phyloP scores from a whole-genome alignment of 257 asterid species.

The Solanum sejunctum region DNA sequence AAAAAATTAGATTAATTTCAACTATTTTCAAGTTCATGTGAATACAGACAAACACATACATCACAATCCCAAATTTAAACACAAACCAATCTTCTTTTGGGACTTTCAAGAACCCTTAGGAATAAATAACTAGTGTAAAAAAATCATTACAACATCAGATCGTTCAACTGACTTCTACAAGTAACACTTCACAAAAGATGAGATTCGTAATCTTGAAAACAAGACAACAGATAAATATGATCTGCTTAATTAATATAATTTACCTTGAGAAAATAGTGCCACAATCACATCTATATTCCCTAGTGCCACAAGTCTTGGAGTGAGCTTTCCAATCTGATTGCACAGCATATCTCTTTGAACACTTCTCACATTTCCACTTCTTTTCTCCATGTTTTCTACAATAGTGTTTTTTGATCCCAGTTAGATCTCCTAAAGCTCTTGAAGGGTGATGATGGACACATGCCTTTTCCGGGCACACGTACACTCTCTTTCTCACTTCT shows the following conservation, averaged over 20 bases:
- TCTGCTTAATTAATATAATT: not conserved
- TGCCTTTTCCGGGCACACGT: conserved; percentile 78
- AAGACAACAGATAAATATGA: not conserved
- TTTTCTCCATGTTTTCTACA: conserved; percentile 90
- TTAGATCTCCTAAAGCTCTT: conserved; percentile 84
- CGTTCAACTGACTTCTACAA: not conserved
- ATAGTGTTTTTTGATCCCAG: conserved; percentile 89
- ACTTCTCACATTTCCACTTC: conserved; percentile 93
- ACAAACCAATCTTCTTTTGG: not conserved
- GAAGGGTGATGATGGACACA: conserved; percentile 79
- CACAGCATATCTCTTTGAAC: conserved; percentile 78
- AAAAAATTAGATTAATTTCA: not conserved
- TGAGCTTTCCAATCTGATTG: conserved; percentile 96
- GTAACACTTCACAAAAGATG: not conserved
- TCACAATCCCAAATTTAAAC: not conserved
- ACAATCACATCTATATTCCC: conserved; percentile 87
- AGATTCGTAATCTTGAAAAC: not conserved
- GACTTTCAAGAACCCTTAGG: not conserved
- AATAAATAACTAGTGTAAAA: not conserved
- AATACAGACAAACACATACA: conserved; percentile 7
- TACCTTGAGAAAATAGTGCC: conserved; percentile 87
- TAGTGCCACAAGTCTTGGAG: conserved; percentile 83
- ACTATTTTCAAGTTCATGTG: not conserved
- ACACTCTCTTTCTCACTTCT: conserved; percentile 65
- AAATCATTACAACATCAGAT: not conserved